Percentiles rank a stretch among this genome's conserved stretches.
Conservation (phyloP, 345 rosid species). For the Pistacia atlantica region DNA sequence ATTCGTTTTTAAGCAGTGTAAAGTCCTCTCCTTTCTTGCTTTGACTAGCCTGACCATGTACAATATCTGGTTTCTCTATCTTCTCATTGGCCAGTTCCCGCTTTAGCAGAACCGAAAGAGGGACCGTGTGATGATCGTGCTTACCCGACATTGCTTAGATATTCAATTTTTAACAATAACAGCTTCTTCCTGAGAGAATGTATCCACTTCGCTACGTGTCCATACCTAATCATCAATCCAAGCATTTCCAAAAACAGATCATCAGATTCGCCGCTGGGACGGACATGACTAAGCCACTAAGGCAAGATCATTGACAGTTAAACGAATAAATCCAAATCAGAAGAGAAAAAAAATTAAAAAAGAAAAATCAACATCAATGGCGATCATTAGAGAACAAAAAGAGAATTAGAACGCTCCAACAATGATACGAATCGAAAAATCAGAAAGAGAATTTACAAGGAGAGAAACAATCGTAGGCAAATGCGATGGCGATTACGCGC, state of each 20-base stretch:
- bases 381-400: slow-evolving; percentile 13
- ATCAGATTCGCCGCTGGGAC: slow-evolving; percentile 10
- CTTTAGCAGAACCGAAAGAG: slow-evolving; percentile 80
- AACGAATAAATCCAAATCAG: slow-evolving; percentile 9
- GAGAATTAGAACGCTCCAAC: neutral
- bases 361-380: slow-evolving; percentile 30
- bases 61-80: slow-evolving; percentile 74
- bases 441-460: slow-evolving; percentile 27
- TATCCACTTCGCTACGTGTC: slow-evolving; percentile 27
- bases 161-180: slow-evolving; percentile 6
- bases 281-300: neutral
- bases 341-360: slow-evolving; percentile 7
- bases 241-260: neutral
- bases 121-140: slow-evolving; percentile 84
- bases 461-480: slow-evolving; percentile 7
- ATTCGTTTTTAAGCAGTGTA: slow-evolving; percentile 72
- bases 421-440: slow-evolving; percentile 11
- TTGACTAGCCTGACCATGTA: slow-evolving; percentile 79
- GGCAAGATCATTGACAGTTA: slow-evolving; percentile 7
- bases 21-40: slow-evolving; percentile 99
- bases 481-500: slow-evolving; percentile 27
- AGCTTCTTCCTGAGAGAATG: slow-evolving; percentile 12
- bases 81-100: slow-evolving; percentile 89
- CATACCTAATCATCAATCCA: neutral
- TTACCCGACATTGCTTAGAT: slow-evolving; percentile 48